Evolutionary conservation across 225 moss, liverwort and hornwort species (phyloP), one percentile per base, ranked within the genome.

Genomic region (Polytrichum commune): DNA sequence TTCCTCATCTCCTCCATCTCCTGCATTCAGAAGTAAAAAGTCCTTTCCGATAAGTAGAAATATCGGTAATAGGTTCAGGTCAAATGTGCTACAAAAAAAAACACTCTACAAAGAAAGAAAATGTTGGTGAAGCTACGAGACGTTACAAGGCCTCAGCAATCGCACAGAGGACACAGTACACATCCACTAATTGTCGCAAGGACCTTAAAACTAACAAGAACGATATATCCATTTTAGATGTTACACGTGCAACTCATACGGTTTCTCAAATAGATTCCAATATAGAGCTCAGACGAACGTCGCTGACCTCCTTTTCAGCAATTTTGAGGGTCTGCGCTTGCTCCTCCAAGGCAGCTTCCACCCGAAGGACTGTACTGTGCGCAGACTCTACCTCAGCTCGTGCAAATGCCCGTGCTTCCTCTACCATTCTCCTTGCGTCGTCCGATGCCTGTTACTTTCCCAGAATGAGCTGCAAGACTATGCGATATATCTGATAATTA

Each of bases 1-100:
- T 84, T 88, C 74, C 86, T 92, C 83, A 96, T 79, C 22, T 88
- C 62, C 29, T 96, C 92, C 72, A 96, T 80, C 72, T 96, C 96
- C 89, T 92, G 69, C 58, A 58, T 58, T 24, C 58, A 46, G 33
- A 33, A 2, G 35, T 9, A 9, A 35, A 35, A 2, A 35, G 16
- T 13, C 1, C 13, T 3, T 46, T 16, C 4, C 46, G 16, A 16
- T 46, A 1, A 46, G 46, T 16, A 13, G 4, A 46, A 46, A 46
- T 3, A 46, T 46, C n/a, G 46, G 46, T 4, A 46, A 0, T 13
- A 46, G 46, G 46, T 46, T 46, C 46, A 46, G 46, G 46, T 16
- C 16, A 46, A 16, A 13, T 46, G 46, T 46, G 13, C 46, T 16
- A 46, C 46, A 46, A 46, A 46, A 46, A 46, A 16, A 46, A 46